Evolutionary conservation across 2,329 filamentous ascomycete species (phyloP).

Genomic region (Ophiocordyceps australis): DNA sequence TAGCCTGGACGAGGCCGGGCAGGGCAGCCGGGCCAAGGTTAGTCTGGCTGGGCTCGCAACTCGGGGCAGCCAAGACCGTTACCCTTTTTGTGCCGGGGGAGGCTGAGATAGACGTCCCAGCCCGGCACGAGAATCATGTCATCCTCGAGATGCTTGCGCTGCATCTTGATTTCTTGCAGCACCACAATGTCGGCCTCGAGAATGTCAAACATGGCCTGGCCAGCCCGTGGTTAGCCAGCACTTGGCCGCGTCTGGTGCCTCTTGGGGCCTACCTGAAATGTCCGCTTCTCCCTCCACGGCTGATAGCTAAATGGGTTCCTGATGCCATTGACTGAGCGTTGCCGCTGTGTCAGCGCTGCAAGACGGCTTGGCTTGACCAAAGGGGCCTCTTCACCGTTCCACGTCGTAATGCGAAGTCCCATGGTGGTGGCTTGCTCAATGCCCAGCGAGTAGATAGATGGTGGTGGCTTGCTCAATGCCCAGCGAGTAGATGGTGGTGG

Average conservation of each 20-base stretch:
- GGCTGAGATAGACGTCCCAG: slow-evolving; percentile 92
- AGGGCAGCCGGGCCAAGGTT: too few relatives aligned
- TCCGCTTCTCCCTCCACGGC: slow-evolving; percentile 58
- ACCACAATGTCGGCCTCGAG: slow-evolving; percentile 85
- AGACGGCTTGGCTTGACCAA: too few relatives aligned
- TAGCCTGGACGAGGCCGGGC: slow-evolving; percentile 61
- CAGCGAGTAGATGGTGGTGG: too few relatives aligned
- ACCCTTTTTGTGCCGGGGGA: slow-evolving; percentile 91
- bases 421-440: too few relatives aligned
- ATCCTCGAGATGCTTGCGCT: slow-evolving; percentile 76
- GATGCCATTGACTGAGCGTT: slow-evolving; percentile 54
- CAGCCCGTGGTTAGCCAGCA: background rate
- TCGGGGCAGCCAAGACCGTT: too few relatives aligned
- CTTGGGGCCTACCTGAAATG: slow-evolving; percentile 39
- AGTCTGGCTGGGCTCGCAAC: too few relatives aligned
- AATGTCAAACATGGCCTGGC: slow-evolving; percentile 78
- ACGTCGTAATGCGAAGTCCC: slow-evolving; percentile 67
- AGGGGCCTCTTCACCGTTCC: slow-evolving; percentile 46
- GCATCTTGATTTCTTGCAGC: slow-evolving; percentile 94
- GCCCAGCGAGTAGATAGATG: too few relatives aligned
- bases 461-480: too few relatives aligned
- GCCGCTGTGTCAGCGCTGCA: too few relatives aligned
- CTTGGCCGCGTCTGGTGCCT: background rate
- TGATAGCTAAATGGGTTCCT: slow-evolving; percentile 75
- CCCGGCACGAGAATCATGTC: slow-evolving; percentile 92